Evolutionary conservation across 2,329 filamentous ascomycete genomes (phyloP).

Genomic region (Zymoseptoria passerinii): DNA sequence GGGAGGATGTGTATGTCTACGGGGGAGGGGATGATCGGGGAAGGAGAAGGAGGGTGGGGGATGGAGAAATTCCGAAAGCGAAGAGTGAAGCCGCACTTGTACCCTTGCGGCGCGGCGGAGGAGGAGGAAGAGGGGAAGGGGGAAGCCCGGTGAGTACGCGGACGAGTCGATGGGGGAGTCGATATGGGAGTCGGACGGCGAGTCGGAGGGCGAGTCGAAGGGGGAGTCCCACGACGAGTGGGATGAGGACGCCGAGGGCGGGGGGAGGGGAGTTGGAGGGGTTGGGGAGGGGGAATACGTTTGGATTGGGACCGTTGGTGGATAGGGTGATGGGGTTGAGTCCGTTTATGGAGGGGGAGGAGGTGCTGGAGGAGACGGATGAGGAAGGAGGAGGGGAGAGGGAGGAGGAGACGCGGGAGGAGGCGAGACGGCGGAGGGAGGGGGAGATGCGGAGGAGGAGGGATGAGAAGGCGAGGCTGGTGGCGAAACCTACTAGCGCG

Average conservation of each 20-base stretch:
- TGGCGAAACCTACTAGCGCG: constrained; percentile 9
- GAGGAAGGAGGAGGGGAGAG: constrained; percentile 20
- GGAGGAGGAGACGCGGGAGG: constrained; percentile 24
- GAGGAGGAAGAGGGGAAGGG: constrained; percentile 23
- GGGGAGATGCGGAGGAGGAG: constrained; percentile 26
- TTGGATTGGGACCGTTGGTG: constrained; percentile 49
- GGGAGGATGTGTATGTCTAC: constrained; percentile 13
- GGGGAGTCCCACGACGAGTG: constrained; percentile 32
- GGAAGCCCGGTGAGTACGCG: constrained; percentile 14
- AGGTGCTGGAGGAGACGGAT: constrained; percentile 32
- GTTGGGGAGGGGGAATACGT: constrained; percentile 43
- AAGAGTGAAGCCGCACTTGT: constrained; percentile 39
- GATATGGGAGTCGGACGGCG: constrained; percentile 30
- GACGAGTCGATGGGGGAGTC: constrained; percentile 25
- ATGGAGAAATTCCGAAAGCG: constrained; percentile 34
- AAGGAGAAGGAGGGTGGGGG: constrained; percentile 6
- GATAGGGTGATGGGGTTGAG: constrained; percentile 52
- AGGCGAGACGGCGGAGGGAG: constrained; percentile 24
- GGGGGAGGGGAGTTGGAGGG: constrained; percentile 38
- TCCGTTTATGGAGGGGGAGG: constrained; percentile 47
- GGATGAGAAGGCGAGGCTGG: constrained; percentile 29
- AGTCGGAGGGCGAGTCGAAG: constrained; percentile 34
- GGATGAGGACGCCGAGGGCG: constrained; percentile 29
- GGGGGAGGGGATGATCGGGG: background rate
- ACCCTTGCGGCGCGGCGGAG: constrained; percentile 19